Evolutionary conservation across 2,329 filamentous ascomycete genomes (phyloP).

Genomic region (Zymoseptoria passerinii): DNA sequence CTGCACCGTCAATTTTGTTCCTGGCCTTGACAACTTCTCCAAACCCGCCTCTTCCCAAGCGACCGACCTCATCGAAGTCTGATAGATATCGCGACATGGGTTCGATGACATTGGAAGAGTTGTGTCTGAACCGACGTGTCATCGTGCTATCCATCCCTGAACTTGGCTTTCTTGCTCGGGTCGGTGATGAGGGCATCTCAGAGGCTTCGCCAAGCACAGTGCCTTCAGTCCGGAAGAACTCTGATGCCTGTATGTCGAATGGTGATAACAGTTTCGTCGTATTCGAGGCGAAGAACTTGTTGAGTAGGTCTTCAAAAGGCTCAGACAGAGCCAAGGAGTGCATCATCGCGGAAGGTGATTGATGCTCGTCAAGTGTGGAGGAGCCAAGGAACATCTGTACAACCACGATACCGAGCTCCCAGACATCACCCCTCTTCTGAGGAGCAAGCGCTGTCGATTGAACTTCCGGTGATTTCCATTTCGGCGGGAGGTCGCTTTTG

Average conservation of each 20-base stretch:
- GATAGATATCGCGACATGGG: conserved; percentile 64
- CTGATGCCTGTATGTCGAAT: conserved; percentile 58
- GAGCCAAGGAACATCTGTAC: conserved; percentile 90
- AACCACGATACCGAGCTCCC: conserved; percentile 88
- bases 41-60: conserved; percentile 87
- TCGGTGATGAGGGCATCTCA: neutral
- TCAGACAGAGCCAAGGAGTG: conserved; percentile 63
- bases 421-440: conserved; percentile 77
- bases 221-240: conserved; percentile 45
- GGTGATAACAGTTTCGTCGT: conserved; percentile 77
- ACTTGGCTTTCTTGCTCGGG: conserved; percentile 7
- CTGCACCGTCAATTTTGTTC: conserved; percentile 85
- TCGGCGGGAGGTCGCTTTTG: conserved; percentile 8
- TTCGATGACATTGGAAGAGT: conserved; percentile 26
- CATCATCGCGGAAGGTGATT: conserved; percentile 67
- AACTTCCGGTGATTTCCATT: conserved; percentile 15
- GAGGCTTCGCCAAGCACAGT: conserved; percentile 31
- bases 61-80: conserved; percentile 84
- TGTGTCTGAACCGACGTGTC: conserved; percentile 25
- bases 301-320: conserved; percentile 69
- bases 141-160: conserved; percentile 21
- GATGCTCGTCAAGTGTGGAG: conserved; percentile 65
- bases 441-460: conserved; percentile 3
- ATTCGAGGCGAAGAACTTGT: conserved; percentile 76
- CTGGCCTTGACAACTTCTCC: conserved; percentile 93